Base-by-base conservation (phyloP, 225 moss, liverwort and hornwort genomes). In the Physcomitrium patens region DNA sequence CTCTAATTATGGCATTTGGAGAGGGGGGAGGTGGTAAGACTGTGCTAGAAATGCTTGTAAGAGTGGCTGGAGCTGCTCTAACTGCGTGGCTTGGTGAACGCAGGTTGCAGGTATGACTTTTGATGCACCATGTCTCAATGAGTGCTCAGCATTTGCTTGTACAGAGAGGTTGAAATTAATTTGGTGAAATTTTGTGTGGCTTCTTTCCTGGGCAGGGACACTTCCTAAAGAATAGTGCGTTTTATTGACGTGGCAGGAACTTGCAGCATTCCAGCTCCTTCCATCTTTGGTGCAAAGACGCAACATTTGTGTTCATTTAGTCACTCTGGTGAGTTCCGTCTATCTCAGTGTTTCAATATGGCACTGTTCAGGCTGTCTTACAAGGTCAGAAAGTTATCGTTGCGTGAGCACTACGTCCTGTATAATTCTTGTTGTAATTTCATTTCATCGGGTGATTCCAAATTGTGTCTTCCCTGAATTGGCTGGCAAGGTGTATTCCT, bases 21-120 rank as follows among this genome's bases (percentile, higher is more conserved):
- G 99, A 99, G 69, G 90, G 95, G 75, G 99, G 95, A 80, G 95
- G 99, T 80, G 99, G 99, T 61, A 95, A 95, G 86, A 79, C 78
- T 77, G 85, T 99, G 37, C 78, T 93, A 52, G 99, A 95, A 75
- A 86, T 93, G 24, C 93, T 99, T 73, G 90, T 99, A 22, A 76
- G 95, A 84, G 95, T 95, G 60, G 89, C 93, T 52, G 82, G 92
- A 54, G 87, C 93, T 67, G 91, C 95, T 61, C 80, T 99, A 12
- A 99, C 93, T 76, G 90, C 88, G 24, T 99, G 95, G 95, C 93
- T 93, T 83, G 99, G 99, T 64, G 99, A 99, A 83, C 86, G 99
- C 70, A 90, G 83, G 52, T 82, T 99, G 86, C 99, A 95, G 92
- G 97, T 89, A 69, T 72, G 52, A 37, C 14, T 68, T 22, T 66